A percentile compares a stretch with the other conserved stretches of the same genome.
phyloP scores from a whole-genome alignment of 345 rosid species.

The Moricandia moricandioides region DNA sequence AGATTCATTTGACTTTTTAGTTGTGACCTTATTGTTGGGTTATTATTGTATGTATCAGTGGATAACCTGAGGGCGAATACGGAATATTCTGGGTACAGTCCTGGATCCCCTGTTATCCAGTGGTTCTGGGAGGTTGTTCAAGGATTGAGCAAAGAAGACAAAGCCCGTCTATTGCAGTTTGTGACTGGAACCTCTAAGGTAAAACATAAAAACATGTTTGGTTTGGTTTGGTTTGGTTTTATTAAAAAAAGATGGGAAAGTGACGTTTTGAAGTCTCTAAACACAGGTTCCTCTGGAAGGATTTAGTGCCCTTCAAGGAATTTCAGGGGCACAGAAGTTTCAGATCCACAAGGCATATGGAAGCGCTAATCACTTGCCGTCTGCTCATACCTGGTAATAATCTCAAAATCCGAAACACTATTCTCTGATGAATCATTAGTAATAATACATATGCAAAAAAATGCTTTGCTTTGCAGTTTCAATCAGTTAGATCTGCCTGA shows the following conservation, averaged over 20 bases:
- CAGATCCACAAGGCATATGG: slow-evolving; percentile 99
- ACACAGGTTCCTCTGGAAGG: slow-evolving; percentile 94
- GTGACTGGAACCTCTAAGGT: slow-evolving; percentile 99
- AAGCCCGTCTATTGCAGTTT: slow-evolving; percentile 92
- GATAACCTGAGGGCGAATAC: slow-evolving; percentile 93
- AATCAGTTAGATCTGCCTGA: slow-evolving; percentile 96
- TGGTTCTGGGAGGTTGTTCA: slow-evolving; percentile 99
- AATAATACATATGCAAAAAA: background rate
- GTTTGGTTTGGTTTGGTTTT: background rate
- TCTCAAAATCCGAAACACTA: background rate
- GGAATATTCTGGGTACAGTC: slow-evolving; percentile 88
- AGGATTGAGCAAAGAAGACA: slow-evolving; percentile 94
- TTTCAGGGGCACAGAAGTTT: slow-evolving; percentile 91
- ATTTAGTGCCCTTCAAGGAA: slow-evolving; percentile 93
- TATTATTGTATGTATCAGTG: slow-evolving; percentile 45
- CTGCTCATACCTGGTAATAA: slow-evolving; percentile 94
- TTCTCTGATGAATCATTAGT: background rate
- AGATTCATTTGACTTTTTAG: background rate
- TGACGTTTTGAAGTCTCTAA: background rate
- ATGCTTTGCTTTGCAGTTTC: slow-evolving; percentile 60
- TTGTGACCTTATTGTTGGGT: background rate
- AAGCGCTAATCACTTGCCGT: slow-evolving; percentile 84
- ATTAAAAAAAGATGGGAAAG: background rate
- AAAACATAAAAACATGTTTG: background rate
- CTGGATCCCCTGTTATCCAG: slow-evolving; percentile 86